A percentile compares a stretch with the other conserved stretches of the same genome.
phyloP scores from a whole-genome alignment of 352 stramenopile genomes.

The Globisporangium paddicum region DNA sequence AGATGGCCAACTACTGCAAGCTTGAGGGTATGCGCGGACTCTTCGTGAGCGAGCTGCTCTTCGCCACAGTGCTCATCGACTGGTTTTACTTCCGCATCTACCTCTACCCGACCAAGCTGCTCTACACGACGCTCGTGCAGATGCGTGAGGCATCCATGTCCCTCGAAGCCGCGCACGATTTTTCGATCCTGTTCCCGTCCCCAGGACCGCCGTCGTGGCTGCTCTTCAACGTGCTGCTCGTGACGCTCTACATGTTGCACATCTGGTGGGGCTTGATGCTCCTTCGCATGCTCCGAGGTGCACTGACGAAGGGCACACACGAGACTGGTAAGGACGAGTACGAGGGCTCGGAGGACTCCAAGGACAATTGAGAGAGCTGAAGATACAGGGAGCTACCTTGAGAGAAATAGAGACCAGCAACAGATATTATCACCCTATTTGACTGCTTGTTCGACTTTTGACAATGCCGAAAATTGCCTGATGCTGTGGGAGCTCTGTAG shows the following conservation, averaged over 20 bases:
- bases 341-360: constrained; percentile 62
- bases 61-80: constrained; percentile 48
- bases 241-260: constrained; percentile 71
- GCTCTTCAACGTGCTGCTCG: constrained; percentile 76
- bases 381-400: no score
- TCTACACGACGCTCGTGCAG: constrained; percentile 76
- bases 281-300: constrained; percentile 34
- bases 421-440: no score
- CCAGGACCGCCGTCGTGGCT: constrained; percentile 77
- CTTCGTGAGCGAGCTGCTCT: constrained; percentile 75
- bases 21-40: constrained; percentile 64
- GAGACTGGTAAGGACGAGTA: constrained; percentile 83
- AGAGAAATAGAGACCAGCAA: no score
- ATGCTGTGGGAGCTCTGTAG: no score
- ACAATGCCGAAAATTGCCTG: no score
- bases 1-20: constrained; percentile 90
- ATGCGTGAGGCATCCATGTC: constrained; percentile 73
- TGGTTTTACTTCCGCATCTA: constrained; percentile 89
- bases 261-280: constrained; percentile 84
- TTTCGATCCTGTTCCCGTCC: constrained; percentile 56
- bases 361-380: constrained; percentile 65
- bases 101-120: constrained; percentile 73
- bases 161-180: constrained; percentile 62
- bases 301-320: constrained; percentile 55
- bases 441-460: no score